phyloP scores from a whole-genome alignment of 2,329 filamentous ascomycete species.

The Tolypocladium capitatum region DNA sequence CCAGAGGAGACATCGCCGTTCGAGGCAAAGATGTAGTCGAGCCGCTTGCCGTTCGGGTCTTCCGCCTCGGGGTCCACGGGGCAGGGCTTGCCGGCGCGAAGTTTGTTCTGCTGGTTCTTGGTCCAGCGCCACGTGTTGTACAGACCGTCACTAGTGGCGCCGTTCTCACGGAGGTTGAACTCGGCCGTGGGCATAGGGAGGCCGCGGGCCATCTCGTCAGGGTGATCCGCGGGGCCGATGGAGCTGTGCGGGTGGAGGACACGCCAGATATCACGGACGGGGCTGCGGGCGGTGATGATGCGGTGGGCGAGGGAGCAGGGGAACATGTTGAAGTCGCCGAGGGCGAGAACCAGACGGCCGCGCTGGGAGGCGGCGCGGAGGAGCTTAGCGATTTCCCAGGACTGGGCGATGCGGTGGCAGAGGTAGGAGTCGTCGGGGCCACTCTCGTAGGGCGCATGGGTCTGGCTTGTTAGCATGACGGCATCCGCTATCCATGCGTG shows the following conservation, averaged over 20 bases:
- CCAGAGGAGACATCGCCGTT: slow-evolving; percentile 27
- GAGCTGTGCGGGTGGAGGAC: slow-evolving; percentile 73
- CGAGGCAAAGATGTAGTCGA: slow-evolving; percentile 88
- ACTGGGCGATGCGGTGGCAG: slow-evolving; percentile 81
- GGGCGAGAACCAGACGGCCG: slow-evolving; percentile 69
- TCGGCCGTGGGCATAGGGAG: slow-evolving; percentile 60
- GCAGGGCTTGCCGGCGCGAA: slow-evolving; percentile 45
- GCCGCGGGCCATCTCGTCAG: slow-evolving; percentile 51
- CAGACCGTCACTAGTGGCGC: slow-evolving; percentile 72
- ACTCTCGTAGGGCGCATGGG: slow-evolving; percentile 74
- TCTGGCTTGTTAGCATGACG: slow-evolving; percentile 18
- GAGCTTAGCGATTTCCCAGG: slow-evolving; percentile 88
- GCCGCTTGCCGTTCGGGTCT: slow-evolving; percentile 67
- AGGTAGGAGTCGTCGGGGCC: slow-evolving; percentile 74
- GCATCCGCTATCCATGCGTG: too few species aligned
- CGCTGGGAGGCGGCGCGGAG: slow-evolving; percentile 68
- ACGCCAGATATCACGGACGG: slow-evolving; percentile 74
- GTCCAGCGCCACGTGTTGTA: slow-evolving; percentile 93
- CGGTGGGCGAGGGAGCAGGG: slow-evolving; percentile 73
- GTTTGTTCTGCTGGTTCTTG: slow-evolving; percentile 51
- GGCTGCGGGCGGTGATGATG: slow-evolving; percentile 65
- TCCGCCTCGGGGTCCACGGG: slow-evolving; percentile 48
- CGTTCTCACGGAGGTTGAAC: slow-evolving; percentile 68
- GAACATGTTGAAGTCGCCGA: slow-evolving; percentile 97
- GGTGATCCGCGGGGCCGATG: slow-evolving; percentile 57